Evolutionary conservation across 139 green algal genomes (phyloP), one percentile per base, ranked within the genome.

Genomic region (Chlamydomonas incerta): DNA sequence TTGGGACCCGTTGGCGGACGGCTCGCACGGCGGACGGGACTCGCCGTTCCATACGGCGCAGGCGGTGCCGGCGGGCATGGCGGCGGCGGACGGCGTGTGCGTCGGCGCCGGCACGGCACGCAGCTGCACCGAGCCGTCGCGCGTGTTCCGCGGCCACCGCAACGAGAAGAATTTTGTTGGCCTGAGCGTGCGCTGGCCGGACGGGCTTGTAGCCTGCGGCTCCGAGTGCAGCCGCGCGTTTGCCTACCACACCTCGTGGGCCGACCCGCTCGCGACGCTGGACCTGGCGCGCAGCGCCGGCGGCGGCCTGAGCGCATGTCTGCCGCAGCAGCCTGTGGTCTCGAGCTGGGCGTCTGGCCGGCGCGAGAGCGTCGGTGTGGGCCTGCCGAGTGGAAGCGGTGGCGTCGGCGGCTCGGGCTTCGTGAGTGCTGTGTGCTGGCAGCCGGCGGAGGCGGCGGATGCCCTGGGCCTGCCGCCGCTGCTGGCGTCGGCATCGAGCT

Each of bases 131-230:
- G 35, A 46, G n/a, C 80, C 69, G 6, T 57, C 33, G 68, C 93
- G 92, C 50, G 87, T 92, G 24, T 97, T 91, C 86, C 82, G 80
- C 5, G 97, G 97, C 29, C 96, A 99, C 88, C 81, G 68, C 33
- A 99, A 99, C 69, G 92, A 97, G 91, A 96, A 95, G 85, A 99
- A 99, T 88, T 99, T 99, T 89, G 97, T 99, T n/a, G 96, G 96
- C 18, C 87, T 99, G n/a, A 85, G 90, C 8, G 92, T 96, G 50
- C 88, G 85, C 34, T 69, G 87, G 0, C 89, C 95, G 6, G 91
- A 92, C 31, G 95, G 96, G 46, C 93, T 99, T 31, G 73, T 98
- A 1, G 97, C 96, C 10, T 94, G 92, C 58, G 96, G 96, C n/a
- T 96, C 89, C 47, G 96, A 99, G 68, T 95, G 88, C 29, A 68